These are phyloP conservation scores for Mycena albidolilacea DNA, from an alignment of 768 basidiomycete species.

Conservation along the genomic window DNA sequence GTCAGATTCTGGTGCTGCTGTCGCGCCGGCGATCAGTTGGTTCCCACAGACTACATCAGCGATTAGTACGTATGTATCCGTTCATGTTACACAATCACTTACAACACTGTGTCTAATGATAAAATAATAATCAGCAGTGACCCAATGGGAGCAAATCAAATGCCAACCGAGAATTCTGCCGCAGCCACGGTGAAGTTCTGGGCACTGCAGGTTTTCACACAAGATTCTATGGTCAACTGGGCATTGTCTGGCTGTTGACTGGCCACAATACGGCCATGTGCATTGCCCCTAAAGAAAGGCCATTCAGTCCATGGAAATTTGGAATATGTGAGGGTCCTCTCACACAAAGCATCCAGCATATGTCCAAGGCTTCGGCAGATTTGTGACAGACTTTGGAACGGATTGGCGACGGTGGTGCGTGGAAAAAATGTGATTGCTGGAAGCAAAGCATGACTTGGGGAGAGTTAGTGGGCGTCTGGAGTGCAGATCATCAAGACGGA, in stretches of 20 bases:
- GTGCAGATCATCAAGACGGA: slow-evolving; percentile 18
- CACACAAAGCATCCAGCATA: slow-evolving; percentile 80
- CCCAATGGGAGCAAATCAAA: neutral
- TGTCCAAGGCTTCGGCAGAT: slow-evolving; percentile 69
- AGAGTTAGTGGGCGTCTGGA: neutral
- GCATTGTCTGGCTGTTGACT: slow-evolving; percentile 50
- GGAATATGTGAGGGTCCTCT: slow-evolving; percentile 33
- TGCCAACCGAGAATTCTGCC: slow-evolving; percentile 73
- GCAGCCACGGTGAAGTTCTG: slow-evolving; percentile 78
- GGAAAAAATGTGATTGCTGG: slow-evolving; percentile 37
- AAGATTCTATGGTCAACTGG: slow-evolving; percentile 68
- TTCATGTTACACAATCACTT: slow-evolving; percentile 41
- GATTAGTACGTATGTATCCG: slow-evolving; percentile 3
- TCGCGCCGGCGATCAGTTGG: slow-evolving; percentile 73
- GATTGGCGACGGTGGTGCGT: slow-evolving; percentile 54
- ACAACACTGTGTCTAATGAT: slow-evolving; percentile 57
- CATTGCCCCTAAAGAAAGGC: slow-evolving; percentile 65
- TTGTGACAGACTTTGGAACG: slow-evolving; percentile 60
- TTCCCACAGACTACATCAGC: slow-evolving; percentile 77
- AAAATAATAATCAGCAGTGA: slow-evolving; percentile 56
- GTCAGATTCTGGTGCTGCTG: slow-evolving; percentile 58
- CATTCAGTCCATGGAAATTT: neutral
- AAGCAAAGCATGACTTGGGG: slow-evolving; percentile 34
- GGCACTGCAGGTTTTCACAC: slow-evolving; percentile 70
- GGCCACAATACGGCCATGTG: slow-evolving; percentile 67